Percentiles rank a stretch among this genome's conserved stretches.
phyloP scores from a whole-genome alignment of 805 yeast species.

The Cyberlindnera maclurae region DNA sequence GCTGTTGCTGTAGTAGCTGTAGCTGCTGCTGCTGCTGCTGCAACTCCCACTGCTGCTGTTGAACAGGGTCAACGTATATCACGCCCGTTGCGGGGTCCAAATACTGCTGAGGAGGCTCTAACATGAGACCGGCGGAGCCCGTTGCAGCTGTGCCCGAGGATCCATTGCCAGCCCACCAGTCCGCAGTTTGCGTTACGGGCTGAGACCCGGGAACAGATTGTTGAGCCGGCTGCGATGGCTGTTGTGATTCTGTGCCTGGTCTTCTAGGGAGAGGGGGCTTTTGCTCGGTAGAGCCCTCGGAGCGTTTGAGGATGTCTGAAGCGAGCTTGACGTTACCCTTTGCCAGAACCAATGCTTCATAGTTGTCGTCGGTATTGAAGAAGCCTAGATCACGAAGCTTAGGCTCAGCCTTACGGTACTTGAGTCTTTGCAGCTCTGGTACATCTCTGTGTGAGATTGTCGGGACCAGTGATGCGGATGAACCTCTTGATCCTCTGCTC shows the following conservation, averaged over 20 bases:
- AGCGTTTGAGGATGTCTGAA: slow-evolving; percentile 44
- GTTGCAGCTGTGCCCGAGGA: slow-evolving; percentile 23
- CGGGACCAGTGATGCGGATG: slow-evolving; percentile 26
- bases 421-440: slow-evolving; percentile 45
- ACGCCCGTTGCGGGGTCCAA: slow-evolving; percentile 68
- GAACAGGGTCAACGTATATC: slow-evolving; percentile 60
- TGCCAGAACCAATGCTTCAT: slow-evolving; percentile 56
- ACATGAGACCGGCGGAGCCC: slow-evolving; percentile 21
- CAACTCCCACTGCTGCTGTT: slow-evolving; percentile 34
- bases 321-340: slow-evolving; percentile 58
- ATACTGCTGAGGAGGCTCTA: slow-evolving; percentile 55
- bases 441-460: slow-evolving; percentile 43
- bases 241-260: slow-evolving; percentile 15
- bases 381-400: slow-evolving; percentile 50
- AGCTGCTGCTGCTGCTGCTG: slow-evolving; percentile 19
- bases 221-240: slow-evolving; percentile 3
- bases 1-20: slow-evolving; percentile 1
- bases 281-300: slow-evolving; percentile 31
- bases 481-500: slow-evolving; percentile 9
- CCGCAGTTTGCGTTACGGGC: slow-evolving; percentile 2
- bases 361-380: slow-evolving; percentile 44
- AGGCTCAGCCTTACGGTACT: slow-evolving; percentile 43
- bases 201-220: slow-evolving; percentile 3
- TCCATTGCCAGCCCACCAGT: slow-evolving; percentile 17
- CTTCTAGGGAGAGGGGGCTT: slow-evolving; percentile 43